These are phyloP conservation scores for Colletotrichum musae DNA, from an alignment of 2,329 filamentous ascomycete genomes.

Conservation along the genomic window DNA sequence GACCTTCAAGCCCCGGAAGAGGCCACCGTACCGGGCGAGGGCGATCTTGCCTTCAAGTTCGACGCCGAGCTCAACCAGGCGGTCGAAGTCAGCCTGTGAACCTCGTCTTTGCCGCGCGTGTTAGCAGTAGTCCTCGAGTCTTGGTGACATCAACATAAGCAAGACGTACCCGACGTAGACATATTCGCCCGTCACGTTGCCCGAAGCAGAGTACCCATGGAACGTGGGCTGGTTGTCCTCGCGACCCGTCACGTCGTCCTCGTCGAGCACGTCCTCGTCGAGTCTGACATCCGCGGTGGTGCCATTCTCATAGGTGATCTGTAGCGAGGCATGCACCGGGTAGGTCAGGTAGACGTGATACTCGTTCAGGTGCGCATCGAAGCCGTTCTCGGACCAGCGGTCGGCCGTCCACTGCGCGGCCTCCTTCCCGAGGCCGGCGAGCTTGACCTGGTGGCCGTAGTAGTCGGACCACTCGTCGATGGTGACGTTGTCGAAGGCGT, in stretches of 20 bases:
- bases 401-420: slow-evolving; percentile 57
- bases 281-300: slow-evolving; percentile 75
- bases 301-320: slow-evolving; percentile 53
- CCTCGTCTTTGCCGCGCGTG: slow-evolving; percentile 61
- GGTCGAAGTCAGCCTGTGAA: slow-evolving; percentile 80
- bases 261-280: slow-evolving; percentile 79
- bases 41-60: slow-evolving; percentile 84
- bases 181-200: slow-evolving; percentile 81
- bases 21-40: slow-evolving; percentile 80
- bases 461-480: slow-evolving; percentile 56
- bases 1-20: slow-evolving; percentile 86
- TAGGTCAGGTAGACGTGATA: slow-evolving; percentile 75
- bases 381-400: slow-evolving; percentile 53
- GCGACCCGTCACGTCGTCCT: slow-evolving; percentile 81
- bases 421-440: slow-evolving; percentile 54
- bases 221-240: slow-evolving; percentile 81
- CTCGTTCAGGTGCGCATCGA: slow-evolving; percentile 54
- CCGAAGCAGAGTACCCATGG: slow-evolving; percentile 85
- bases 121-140: not conserved
- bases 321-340: slow-evolving; percentile 68
- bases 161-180: slow-evolving; percentile 77
- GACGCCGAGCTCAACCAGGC: slow-evolving; percentile 77
- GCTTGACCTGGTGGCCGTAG: slow-evolving; percentile 56
- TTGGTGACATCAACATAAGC: fast-evolving
- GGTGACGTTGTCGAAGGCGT: slow-evolving; percentile 55